These are phyloP conservation scores for Salix caprea DNA, from an alignment of 345 rosid genomes.

Conservation along the genomic window DNA sequence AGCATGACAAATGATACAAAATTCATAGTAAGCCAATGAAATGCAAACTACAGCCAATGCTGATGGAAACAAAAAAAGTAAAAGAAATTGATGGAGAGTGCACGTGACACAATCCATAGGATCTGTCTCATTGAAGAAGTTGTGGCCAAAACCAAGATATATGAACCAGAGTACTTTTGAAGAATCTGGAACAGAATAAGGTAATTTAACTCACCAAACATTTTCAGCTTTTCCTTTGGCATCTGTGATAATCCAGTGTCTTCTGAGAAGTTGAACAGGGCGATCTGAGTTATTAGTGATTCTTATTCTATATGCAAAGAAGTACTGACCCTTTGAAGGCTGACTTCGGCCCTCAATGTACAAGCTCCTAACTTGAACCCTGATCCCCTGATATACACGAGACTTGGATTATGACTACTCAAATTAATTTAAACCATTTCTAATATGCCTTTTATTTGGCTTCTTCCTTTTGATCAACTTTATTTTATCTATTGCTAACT, in stretches of 20 bases:
- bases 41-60: background rate
- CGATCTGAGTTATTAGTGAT: constrained; percentile 60
- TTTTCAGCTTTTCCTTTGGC: constrained; percentile 62
- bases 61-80: background rate
- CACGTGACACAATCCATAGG: too few relatives aligned
- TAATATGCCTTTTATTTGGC: background rate
- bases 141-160: background rate
- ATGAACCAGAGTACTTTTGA: background rate
- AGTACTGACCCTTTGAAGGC: constrained; percentile 59
- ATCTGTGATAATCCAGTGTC: constrained; percentile 72
- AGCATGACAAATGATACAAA: constrained; percentile 8
- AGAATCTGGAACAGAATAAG: constrained; percentile 1
- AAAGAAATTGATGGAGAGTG: background rate
- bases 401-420: background rate
- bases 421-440: background rate
- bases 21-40: background rate
- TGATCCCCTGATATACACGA: constrained; percentile 50
- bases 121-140: too few relatives aligned
- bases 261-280: constrained; percentile 72
- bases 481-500: background rate
- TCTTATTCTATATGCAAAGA: constrained; percentile 70
- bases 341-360: constrained; percentile 64
- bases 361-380: constrained; percentile 67
- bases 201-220: constrained; percentile 48
- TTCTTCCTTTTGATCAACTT: background rate